Conservation (phyloP, 495 filamentous ascomycete genomes). For the Penicillium diatomitis region DNA sequence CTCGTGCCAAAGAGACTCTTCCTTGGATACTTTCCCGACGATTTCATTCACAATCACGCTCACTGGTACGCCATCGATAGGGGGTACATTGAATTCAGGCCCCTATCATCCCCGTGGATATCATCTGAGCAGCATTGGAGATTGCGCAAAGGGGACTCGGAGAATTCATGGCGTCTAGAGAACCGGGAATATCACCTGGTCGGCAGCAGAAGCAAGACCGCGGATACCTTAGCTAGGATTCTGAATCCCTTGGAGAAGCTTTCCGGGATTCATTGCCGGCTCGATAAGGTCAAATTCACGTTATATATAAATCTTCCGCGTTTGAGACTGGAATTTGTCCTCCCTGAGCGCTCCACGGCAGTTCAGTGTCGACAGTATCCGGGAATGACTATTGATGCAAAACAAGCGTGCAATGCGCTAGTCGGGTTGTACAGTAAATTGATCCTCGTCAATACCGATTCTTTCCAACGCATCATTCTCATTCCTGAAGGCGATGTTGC, state of each 20-base stretch:
- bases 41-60: background rate
- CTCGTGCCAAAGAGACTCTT: background rate
- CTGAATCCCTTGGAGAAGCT: conserved; percentile 23
- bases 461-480: conserved; percentile 30
- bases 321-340: conserved; percentile 39
- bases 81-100: conserved; percentile 40
- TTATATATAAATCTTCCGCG: conserved; percentile 39
- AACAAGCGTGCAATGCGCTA: conserved; percentile 43
- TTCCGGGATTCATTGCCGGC: conserved; percentile 23
- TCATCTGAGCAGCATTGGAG: conserved; percentile 20
- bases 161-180: conserved; percentile 1
- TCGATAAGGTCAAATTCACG: conserved; percentile 2
- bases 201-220: conserved; percentile 23
- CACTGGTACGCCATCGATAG: background rate
- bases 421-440: conserved; percentile 46
- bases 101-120: conserved; percentile 32
- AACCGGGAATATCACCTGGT: conserved; percentile 9
- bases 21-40: background rate
- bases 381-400: conserved; percentile 43
- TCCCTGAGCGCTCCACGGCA: conserved; percentile 15
- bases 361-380: conserved; percentile 45
- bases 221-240: conserved; percentile 22
- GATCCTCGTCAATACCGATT: conserved; percentile 27
- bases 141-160: conserved; percentile 3
- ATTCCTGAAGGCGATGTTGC: conserved; percentile 36